Conservation (phyloP, 2,329 filamentous ascomycete species). For the Chlorencoelia australis region DNA sequence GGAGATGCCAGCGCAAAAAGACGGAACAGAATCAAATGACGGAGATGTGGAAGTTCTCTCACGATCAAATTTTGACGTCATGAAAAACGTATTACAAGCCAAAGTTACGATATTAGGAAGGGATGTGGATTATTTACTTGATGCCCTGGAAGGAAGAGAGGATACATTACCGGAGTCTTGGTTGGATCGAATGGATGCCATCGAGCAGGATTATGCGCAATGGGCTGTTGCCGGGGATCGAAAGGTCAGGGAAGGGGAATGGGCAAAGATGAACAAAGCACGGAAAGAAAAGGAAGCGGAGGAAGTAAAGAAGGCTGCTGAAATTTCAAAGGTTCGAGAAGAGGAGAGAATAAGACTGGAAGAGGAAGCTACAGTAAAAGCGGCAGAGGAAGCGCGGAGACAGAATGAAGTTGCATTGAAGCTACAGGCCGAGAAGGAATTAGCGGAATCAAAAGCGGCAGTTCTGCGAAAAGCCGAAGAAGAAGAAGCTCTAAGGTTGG, state of each 20-base stretch:
- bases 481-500: background rate
- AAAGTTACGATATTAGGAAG: constrained; percentile 62
- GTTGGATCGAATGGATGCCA: constrained; percentile 74
- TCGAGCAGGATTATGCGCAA: constrained; percentile 67
- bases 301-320: constrained; percentile 8
- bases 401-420: background rate
- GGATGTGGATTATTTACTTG: constrained; percentile 74
- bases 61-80: constrained; percentile 41
- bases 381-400: background rate
- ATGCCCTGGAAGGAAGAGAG: constrained; percentile 70
- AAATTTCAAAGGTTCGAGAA: constrained; percentile 6
- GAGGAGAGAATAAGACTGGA: constrained; percentile 8
- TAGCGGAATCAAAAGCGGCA: too few relatives aligned
- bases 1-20: constrained; percentile 21
- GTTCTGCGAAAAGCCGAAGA: constrained; percentile 1
- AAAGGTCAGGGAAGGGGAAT: constrained; percentile 60
- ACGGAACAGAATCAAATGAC: constrained; percentile 5
- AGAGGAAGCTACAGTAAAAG: constrained; percentile 9
- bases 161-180: constrained; percentile 80
- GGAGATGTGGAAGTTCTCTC: constrained; percentile 10
- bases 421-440: too few relatives aligned
- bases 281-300: constrained; percentile 23
- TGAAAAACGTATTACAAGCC: constrained; percentile 52
- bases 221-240: constrained; percentile 75
- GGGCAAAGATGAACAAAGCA: constrained; percentile 24